Evolutionary conservation across 768 basidiomycete genomes (phyloP).

Genomic region (Lyophyllum atratum): DNA sequence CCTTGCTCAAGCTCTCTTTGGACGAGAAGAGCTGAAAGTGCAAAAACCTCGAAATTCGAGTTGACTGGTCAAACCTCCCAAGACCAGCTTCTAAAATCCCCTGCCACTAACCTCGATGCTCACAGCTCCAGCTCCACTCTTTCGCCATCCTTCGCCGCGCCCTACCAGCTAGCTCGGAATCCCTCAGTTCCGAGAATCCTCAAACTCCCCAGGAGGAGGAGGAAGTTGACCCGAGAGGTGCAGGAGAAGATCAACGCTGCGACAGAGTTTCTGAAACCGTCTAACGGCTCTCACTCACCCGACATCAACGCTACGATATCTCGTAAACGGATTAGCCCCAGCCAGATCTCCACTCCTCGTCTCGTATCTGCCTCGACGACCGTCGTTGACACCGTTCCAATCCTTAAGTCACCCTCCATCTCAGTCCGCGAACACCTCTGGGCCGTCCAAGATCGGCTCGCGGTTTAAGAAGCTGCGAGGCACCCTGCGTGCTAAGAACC

Average conservation of each 20-base stretch:
- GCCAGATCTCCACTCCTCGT: conserved; percentile 66
- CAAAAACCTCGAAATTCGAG: conserved; percentile 1
- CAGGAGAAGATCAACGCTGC: conserved; percentile 71
- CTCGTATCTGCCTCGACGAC: conserved; percentile 69
- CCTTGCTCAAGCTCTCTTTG: conserved; percentile 78
- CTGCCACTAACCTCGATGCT: conserved; percentile 17
- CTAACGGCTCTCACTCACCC: conserved; percentile 37
- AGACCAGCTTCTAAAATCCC: conserved; percentile 1
- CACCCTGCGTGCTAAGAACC: conserved; percentile 57
- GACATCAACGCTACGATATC: conserved; percentile 38
- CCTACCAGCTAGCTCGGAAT: conserved; percentile 41
- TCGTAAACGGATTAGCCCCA: conserved; percentile 60
- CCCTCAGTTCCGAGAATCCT: conserved; percentile 43
- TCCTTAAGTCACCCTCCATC: conserved; percentile 50
- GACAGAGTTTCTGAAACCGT: conserved; percentile 58
- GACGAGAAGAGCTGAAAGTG: conserved; percentile 37
- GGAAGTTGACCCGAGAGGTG: conserved; percentile 63
- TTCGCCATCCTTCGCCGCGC: conserved; percentile 28
- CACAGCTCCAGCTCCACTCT: conserved; percentile 25
- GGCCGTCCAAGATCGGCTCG: conserved; percentile 63
- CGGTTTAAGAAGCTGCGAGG: conserved; percentile 74
- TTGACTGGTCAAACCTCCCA: neutral
- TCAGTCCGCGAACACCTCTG: conserved; percentile 43
- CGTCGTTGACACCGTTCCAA: conserved; percentile 61
- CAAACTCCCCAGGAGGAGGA: conserved; percentile 48